Evolutionary conservation across 116 monocot genomes (phyloP).

Genomic region (Papilionanthe hybrid): DNA sequence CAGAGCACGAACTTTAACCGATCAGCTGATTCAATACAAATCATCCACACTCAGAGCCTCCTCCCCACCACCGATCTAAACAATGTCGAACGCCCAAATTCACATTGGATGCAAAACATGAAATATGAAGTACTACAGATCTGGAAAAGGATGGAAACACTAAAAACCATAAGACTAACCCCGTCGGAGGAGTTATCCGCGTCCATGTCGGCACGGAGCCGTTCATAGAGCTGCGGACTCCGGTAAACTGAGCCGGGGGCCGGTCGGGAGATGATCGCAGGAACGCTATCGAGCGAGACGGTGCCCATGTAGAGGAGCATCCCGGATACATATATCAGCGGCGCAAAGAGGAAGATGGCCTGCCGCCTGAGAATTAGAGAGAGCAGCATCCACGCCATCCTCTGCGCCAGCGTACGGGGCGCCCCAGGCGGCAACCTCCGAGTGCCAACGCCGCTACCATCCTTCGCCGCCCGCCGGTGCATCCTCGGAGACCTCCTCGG

Average conservation of each 20-base stretch:
- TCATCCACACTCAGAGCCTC: not conserved
- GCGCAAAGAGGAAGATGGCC: slow-evolving; percentile 90
- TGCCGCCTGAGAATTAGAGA: slow-evolving; percentile 67
- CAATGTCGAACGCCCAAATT: not conserved
- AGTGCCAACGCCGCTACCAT: slow-evolving; percentile 10
- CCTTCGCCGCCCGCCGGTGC: slow-evolving; percentile 14
- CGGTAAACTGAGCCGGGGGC: slow-evolving; percentile 68
- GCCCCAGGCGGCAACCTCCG: slow-evolving; percentile 7
- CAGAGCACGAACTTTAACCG: not conserved
- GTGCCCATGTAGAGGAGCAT: slow-evolving; percentile 91
- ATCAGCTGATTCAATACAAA: not conserved
- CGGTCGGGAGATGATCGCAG: slow-evolving; percentile 55
- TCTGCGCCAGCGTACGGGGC: slow-evolving; percentile 30
- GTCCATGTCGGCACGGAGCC: slow-evolving; percentile 60
- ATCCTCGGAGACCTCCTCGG: slow-evolving; percentile 28
- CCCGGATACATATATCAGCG: slow-evolving; percentile 78
- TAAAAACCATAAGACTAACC: slow-evolving; percentile 16
- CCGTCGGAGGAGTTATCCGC: slow-evolving; percentile 57
- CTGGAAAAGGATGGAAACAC: not conserved
- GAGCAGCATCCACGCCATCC: slow-evolving; percentile 47
- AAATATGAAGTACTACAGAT: not conserved
- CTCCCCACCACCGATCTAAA: not conserved
- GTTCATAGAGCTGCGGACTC: slow-evolving; percentile 75
- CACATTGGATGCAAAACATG: not conserved
- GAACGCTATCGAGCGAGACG: slow-evolving; percentile 74